Evolutionary conservation across 2,329 filamentous ascomycete species (phyloP).

Genomic region (Hypoxylon sp.): DNA sequence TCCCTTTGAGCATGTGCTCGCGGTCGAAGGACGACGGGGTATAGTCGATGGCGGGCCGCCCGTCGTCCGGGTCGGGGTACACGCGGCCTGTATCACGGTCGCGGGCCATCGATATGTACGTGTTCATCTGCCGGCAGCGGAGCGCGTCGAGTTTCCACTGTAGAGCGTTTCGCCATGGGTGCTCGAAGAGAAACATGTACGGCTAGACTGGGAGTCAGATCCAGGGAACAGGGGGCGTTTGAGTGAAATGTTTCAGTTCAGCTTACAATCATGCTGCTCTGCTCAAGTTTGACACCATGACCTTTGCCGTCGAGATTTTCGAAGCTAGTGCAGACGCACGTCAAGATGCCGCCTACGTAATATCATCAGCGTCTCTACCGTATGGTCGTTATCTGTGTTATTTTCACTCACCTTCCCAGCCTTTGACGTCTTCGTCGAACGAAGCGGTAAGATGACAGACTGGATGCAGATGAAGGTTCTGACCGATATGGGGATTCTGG

Average conservation of each 20-base stretch:
- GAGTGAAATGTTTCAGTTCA: not conserved
- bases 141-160: constrained; percentile 79
- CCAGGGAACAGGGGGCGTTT: not conserved
- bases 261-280: constrained; percentile 74
- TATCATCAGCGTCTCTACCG: not conserved
- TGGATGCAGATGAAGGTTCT: constrained; percentile 85
- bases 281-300: constrained; percentile 86
- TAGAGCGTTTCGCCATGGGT: constrained; percentile 76
- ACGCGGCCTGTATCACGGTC: constrained; percentile 83
- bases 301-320: constrained; percentile 84
- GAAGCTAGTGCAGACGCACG: constrained; percentile 79
- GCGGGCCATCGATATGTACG: constrained; percentile 79
- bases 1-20: constrained; percentile 76
- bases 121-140: constrained; percentile 75
- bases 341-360: constrained; percentile 77
- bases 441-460: constrained; percentile 69
- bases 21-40: constrained; percentile 78
- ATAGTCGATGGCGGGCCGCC: constrained; percentile 76
- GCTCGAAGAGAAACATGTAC: constrained; percentile 69
- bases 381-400: not conserved
- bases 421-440: constrained; percentile 77
- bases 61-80: constrained; percentile 76
- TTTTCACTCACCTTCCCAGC: constrained; percentile 69
- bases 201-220: constrained; percentile 62
- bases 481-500: constrained; percentile 82